These are phyloP conservation scores for Tetrapisispora nanseiensis DNA, from an alignment of 805 yeast species.

Conservation along the genomic window DNA sequence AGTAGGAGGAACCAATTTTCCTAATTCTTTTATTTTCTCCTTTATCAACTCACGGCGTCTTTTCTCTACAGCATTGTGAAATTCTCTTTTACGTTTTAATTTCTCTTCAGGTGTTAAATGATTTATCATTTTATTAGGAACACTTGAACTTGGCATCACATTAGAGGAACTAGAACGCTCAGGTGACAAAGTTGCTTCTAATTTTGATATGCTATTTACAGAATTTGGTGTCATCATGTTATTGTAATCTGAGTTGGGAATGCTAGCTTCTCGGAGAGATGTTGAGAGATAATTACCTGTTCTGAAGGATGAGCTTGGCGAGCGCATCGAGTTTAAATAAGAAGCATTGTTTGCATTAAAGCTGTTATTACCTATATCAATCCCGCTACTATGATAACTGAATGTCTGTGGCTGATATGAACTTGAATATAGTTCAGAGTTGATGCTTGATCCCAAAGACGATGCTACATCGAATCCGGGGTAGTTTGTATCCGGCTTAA, in stretches of 20 bases:
- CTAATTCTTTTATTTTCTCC: constrained; percentile 77
- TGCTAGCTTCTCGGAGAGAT: constrained; percentile 21
- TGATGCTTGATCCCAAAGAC: constrained; percentile 24
- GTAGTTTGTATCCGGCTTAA: constrained; percentile 12
- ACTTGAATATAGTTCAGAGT: constrained; percentile 20
- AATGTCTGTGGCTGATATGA: constrained; percentile 18
- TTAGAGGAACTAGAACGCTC: not conserved
- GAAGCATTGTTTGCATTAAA: not conserved
- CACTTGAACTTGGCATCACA: not conserved
- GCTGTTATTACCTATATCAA: not conserved
- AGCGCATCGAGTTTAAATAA: constrained; percentile 11
- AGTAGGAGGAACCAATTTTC: constrained; percentile 70
- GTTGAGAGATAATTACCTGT: constrained; percentile 23
- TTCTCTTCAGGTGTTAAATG: constrained; percentile 52
- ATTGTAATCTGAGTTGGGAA: constrained; percentile 13
- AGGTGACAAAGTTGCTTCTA: not conserved
- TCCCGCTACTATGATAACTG: constrained; percentile 8
- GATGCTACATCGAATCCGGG: constrained; percentile 20
- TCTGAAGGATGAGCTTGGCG: constrained; percentile 29
- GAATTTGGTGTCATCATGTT: constrained; percentile 17
- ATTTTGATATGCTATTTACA: not conserved
- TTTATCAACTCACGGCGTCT: constrained; percentile 85
- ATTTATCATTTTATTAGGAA: not conserved
- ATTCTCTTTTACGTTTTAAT: constrained; percentile 67
- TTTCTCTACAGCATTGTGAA: constrained; percentile 91